A percentile compares a stretch with the other conserved stretches of the same genome.
phyloP scores from a whole-genome alignment of 305 asterid species.

The Fraxinus sp. region DNA sequence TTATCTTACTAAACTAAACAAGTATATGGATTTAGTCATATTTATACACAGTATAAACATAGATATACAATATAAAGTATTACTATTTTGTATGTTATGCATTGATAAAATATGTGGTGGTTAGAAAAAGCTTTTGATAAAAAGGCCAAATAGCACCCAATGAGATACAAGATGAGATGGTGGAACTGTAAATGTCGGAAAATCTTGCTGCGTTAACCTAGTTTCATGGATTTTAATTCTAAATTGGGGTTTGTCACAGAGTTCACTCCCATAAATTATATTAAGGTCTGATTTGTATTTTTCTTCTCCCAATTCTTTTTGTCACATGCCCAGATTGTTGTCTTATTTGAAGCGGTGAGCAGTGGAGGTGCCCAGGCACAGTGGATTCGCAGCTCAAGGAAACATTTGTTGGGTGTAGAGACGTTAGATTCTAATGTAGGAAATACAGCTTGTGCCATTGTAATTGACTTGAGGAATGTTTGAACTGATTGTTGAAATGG shows the following conservation, averaged over 20 bases:
- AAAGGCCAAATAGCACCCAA: conserved; percentile 79
- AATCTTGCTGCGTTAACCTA: conserved; percentile 25
- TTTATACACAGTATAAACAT: no score
- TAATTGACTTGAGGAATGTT: conserved; percentile 12
- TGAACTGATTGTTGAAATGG: no score
- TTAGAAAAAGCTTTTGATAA: no score
- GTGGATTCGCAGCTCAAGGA: conserved; percentile 27
- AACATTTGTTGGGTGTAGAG: conserved; percentile 46
- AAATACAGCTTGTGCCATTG: conserved; percentile 34
- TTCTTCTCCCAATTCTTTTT: conserved; percentile 21
- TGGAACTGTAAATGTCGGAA: conserved; percentile 48
- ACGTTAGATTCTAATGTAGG: conserved; percentile 51
- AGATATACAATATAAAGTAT: no score
- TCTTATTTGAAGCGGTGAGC: conserved; percentile 34
- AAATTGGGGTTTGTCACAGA: conserved; percentile 27
- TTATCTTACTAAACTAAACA: no score
- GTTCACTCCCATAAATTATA: conserved; percentile 12
- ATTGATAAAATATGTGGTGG: no score
- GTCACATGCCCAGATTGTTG: conserved; percentile 24
- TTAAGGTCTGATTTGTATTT: conserved; percentile 28
- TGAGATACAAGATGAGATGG: conserved; percentile 91
- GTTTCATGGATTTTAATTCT: conserved; percentile 31
- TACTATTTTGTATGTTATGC: no score
- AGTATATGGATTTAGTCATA: no score
- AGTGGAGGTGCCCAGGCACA: conserved; percentile 28